Percentiles rank a stretch among this genome's conserved stretches.
These are phyloP conservation scores for Hericium erinaceus DNA, from an alignment of 768 basidiomycete species.

Conservation along the genomic window DNA sequence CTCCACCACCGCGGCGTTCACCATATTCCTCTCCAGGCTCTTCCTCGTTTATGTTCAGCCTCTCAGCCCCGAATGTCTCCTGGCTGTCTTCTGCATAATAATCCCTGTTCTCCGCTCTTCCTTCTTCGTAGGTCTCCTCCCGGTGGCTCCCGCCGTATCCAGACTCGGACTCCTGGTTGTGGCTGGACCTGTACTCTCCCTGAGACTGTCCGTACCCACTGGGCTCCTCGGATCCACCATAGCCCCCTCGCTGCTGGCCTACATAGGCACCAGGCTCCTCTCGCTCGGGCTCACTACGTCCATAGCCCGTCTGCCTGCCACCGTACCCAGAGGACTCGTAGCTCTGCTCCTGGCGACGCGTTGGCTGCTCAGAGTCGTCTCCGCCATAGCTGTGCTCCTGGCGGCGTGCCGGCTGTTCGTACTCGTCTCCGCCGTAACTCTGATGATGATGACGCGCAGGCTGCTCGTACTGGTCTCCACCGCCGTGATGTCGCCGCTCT, in stretches of 20 bases:
- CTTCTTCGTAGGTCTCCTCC: background rate
- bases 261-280: background rate
- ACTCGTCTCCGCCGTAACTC: background rate
- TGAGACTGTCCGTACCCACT: background rate
- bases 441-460: background rate
- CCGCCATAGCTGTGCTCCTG: background rate
- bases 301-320: background rate
- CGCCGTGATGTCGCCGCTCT: background rate
- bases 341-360: background rate
- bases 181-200: background rate
- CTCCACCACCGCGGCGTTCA: constrained; percentile 1
- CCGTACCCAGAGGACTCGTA: background rate
- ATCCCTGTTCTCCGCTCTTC: background rate
- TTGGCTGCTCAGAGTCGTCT: background rate
- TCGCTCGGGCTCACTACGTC: background rate
- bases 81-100: constrained; percentile 18
- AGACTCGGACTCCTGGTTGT: constrained; percentile 1
- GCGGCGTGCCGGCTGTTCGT: background rate
- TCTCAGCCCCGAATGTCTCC: constrained; percentile 46
- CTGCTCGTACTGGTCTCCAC: background rate
- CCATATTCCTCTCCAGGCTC: constrained; percentile 23
- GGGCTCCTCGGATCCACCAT: background rate
- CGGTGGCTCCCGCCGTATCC: constrained; percentile 5
- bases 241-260: background rate
- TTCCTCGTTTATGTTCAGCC: constrained; percentile 30